Conservation (phyloP, 345 rosid species). For the Populus ilicifolia region DNA sequence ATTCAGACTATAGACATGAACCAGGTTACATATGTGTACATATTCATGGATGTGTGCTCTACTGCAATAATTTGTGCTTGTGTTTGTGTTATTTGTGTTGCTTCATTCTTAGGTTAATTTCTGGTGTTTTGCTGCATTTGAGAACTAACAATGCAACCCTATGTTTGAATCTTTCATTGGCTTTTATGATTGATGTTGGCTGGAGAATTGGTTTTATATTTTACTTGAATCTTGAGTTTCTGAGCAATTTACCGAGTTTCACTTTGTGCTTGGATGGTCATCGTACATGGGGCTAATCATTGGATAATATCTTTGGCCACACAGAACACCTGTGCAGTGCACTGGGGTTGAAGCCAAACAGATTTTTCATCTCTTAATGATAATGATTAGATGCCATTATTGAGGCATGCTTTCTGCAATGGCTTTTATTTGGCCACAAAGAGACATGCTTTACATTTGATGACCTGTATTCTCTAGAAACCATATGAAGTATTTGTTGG, state of each 20-base stretch:
- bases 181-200: neutral
- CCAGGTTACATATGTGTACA: constrained; percentile 49
- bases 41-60: neutral
- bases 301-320: too few relatives aligned
- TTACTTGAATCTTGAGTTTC: neutral
- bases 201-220: neutral
- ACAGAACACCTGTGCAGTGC: too few relatives aligned
- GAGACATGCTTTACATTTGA: too few relatives aligned
- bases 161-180: neutral
- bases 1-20: constrained; percentile 99
- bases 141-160: neutral
- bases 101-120: neutral
- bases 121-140: neutral
- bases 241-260: neutral
- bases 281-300: neutral
- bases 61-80: neutral
- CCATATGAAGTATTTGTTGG: too few relatives aligned
- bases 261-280: neutral
- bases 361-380: too few relatives aligned
- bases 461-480: too few relatives aligned
- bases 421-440: too few relatives aligned
- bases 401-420: too few relatives aligned
- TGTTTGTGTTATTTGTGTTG: neutral
- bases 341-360: too few relatives aligned
- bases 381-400: too few relatives aligned